A percentile compares a stretch with the other conserved stretches of the same genome.
Conservation (phyloP, 305 asterid genomes). For the Plantago rigida region DNA sequence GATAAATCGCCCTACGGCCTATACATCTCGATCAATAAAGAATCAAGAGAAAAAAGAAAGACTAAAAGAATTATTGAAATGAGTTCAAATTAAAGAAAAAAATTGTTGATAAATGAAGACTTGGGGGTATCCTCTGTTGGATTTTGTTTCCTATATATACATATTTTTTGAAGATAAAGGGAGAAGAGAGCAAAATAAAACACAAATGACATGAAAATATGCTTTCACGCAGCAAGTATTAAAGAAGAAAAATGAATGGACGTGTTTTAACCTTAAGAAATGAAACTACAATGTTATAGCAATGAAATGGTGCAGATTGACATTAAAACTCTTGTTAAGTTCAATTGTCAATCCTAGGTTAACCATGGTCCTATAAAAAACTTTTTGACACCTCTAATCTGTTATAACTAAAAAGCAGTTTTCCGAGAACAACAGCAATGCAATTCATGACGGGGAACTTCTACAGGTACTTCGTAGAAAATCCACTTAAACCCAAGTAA, state of each 20-base stretch:
- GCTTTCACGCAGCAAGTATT: not conserved
- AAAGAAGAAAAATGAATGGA: not conserved
- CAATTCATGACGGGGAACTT: not conserved
- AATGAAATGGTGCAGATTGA: not conserved
- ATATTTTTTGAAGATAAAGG: not conserved
- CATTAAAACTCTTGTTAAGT: no score
- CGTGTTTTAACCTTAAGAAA: not conserved
- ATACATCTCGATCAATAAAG: no score
- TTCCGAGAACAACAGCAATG: not conserved
- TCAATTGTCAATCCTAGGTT: no score
- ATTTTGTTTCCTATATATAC: not conserved
- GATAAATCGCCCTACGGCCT: no score
- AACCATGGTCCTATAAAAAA: no score
- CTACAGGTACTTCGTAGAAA: not conserved
- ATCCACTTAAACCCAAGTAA: not conserved
- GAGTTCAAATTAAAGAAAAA: no score
- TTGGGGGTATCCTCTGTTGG: not conserved
- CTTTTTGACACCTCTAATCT: not conserved
- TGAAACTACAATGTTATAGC: not conserved
- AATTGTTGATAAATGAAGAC: no score
- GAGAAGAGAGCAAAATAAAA: not conserved
- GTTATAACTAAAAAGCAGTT: not conserved
- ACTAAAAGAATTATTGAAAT: no score
- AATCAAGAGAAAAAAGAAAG: no score
- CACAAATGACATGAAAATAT: not conserved